Percentiles rank a stretch among this genome's conserved stretches.
Conservation (phyloP, 768 basidiomycete species). For the Dendrothele bispora region DNA sequence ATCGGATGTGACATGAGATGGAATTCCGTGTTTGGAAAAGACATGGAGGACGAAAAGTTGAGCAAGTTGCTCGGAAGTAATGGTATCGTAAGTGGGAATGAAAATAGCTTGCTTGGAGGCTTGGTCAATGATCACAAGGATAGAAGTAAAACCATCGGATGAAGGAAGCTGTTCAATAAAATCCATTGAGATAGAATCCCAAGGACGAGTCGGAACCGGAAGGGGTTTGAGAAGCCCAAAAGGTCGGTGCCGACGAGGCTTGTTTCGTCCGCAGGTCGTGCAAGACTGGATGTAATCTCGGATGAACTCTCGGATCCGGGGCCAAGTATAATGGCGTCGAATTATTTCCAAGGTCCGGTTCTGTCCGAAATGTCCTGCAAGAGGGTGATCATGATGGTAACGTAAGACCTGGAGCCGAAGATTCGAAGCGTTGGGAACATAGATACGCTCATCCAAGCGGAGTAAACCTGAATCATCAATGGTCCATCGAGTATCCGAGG, state of each 20-base stretch:
- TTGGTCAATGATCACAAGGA: slow-evolving; percentile 10
- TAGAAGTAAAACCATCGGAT: slow-evolving; percentile 11
- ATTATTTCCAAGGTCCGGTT: slow-evolving; percentile 18
- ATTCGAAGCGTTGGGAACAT: slow-evolving; percentile 11
- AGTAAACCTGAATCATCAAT: neutral
- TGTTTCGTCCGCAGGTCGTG: slow-evolving; percentile 19
- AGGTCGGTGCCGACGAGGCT: slow-evolving; percentile 14
- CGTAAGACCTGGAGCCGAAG: slow-evolving; percentile 22
- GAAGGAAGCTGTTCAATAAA: slow-evolving; percentile 22
- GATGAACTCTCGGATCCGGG: slow-evolving; percentile 4
- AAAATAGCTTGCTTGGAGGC: slow-evolving; percentile 10
- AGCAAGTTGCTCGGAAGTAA: slow-evolving; percentile 11
- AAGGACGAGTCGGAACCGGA: slow-evolving; percentile 17
- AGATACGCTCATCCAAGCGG: slow-evolving; percentile 1
- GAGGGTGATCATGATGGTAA: slow-evolving; percentile 20
- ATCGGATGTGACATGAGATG: slow-evolving; percentile 15
- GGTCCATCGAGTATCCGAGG: neutral
- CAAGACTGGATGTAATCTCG: slow-evolving; percentile 23
- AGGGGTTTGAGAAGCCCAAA: slow-evolving; percentile 21
- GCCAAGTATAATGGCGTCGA: slow-evolving; percentile 1
- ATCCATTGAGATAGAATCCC: slow-evolving; percentile 21
- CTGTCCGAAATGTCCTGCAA: slow-evolving; percentile 30
- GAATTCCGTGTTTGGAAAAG: slow-evolving; percentile 22
- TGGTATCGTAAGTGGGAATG: slow-evolving; percentile 10
- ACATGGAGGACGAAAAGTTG: slow-evolving; percentile 15